Evolutionary conservation across 208 protist genomes (phyloP).

Genomic region (Acanthamoeba royreba): DNA sequence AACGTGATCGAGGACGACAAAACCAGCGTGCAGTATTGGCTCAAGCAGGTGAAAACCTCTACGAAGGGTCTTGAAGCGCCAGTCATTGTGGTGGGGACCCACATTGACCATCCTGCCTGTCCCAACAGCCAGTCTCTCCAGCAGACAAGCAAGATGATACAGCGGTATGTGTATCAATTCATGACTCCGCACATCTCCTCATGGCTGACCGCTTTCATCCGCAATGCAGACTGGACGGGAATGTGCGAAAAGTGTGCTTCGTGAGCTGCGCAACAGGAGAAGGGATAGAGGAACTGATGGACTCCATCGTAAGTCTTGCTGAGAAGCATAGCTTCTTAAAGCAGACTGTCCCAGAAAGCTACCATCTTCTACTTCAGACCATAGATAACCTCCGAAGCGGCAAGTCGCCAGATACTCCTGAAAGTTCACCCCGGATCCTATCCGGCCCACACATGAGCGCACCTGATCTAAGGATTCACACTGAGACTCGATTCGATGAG

Average conservation of each 20-base stretch:
- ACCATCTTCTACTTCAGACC: neutral
- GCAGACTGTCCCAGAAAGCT: neutral
- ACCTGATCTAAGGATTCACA: too few relatives aligned
- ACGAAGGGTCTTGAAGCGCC: slow-evolving; percentile 21
- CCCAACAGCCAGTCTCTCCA: neutral
- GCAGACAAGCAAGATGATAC: neutral
- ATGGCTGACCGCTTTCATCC: too few relatives aligned
- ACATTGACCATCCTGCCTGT: neutral
- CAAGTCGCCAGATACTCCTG: neutral
- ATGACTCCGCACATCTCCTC: too few relatives aligned
- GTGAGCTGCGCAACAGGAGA: slow-evolving; percentile 16
- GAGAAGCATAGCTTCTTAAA: slow-evolving; percentile 39
- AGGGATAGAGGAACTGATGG: slow-evolving; percentile 2
- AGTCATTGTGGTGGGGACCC: neutral
- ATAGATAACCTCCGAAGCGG: neutral
- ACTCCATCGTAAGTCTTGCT: neutral
- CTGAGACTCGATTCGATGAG: too few relatives aligned
- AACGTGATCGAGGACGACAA: slow-evolving; percentile 51
- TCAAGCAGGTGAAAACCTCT: slow-evolving; percentile 45
- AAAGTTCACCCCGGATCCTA: too few relatives aligned
- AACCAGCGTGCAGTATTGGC: slow-evolving; percentile 56
- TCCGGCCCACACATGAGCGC: too few relatives aligned
- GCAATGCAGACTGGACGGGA: too few relatives aligned
- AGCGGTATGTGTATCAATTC: too few relatives aligned
- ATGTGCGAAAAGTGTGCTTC: neutral